Conservation (phyloP, 1,139 yeast species). For the Zygosaccharomyces sapae region DNA sequence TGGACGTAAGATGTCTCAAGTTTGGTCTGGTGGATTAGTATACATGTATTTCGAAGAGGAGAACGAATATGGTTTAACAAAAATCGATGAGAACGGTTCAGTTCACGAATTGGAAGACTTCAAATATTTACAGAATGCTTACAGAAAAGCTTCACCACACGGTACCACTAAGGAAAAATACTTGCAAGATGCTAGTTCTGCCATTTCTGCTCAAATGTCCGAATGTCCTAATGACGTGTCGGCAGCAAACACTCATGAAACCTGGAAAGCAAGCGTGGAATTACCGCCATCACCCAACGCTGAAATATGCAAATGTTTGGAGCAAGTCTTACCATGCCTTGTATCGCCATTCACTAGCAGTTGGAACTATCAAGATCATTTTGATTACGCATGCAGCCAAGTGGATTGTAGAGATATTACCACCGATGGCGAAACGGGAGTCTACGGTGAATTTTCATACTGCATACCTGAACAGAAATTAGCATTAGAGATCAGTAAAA, state of each 20-base stretch:
- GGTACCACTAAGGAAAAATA: slow-evolving; percentile 30
- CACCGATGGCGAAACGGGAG: slow-evolving; percentile 48
- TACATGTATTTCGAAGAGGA: slow-evolving; percentile 85
- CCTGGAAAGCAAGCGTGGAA: slow-evolving; percentile 45
- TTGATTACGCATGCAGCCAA: slow-evolving; percentile 47
- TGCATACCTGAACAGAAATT: slow-evolving; percentile 51
- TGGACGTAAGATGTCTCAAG: slow-evolving; percentile 62
- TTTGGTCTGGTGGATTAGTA: slow-evolving; percentile 91
- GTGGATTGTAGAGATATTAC: slow-evolving; percentile 51
- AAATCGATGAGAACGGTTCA: slow-evolving; percentile 47
- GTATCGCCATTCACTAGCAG: slow-evolving; percentile 38
- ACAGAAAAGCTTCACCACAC: slow-evolving; percentile 38
- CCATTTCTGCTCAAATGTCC: neutral
- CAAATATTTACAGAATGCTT: slow-evolving; percentile 36
- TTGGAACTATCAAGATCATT: slow-evolving; percentile 38
- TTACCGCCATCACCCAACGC: slow-evolving; percentile 56
- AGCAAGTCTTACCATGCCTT: slow-evolving; percentile 48
- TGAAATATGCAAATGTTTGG: slow-evolving; percentile 54
- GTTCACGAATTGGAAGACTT: slow-evolving; percentile 46
- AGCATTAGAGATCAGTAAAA: slow-evolving; percentile 50
- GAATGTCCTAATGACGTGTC: slow-evolving; percentile 33
- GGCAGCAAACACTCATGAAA: slow-evolving; percentile 13
- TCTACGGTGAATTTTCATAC: slow-evolving; percentile 55
- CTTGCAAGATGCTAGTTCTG: slow-evolving; percentile 5
- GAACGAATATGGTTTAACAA: slow-evolving; percentile 75